Percentiles rank a stretch among this genome's conserved stretches.
phyloP scores from a whole-genome alignment of 1,284 basidiomycete species.

The Vanrija pseudolonga region DNA sequence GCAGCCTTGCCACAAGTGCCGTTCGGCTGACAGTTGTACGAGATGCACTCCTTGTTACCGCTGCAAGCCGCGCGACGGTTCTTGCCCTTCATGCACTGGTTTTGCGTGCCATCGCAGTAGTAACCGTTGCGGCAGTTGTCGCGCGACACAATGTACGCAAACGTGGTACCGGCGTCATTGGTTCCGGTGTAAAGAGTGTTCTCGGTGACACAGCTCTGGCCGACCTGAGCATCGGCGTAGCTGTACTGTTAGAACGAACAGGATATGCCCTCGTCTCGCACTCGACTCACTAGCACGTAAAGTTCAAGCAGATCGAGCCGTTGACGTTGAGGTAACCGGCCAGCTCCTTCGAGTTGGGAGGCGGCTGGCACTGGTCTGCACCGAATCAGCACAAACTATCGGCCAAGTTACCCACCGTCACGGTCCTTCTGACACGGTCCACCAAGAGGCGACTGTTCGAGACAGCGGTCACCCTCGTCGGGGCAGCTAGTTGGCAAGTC shows the following conservation, averaged over 20 bases:
- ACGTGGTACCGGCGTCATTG: constrained; percentile 51
- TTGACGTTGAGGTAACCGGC: constrained; percentile 69
- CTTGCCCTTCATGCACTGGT: constrained; percentile 56
- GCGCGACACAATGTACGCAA: constrained; percentile 72
- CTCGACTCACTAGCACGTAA: constrained; percentile 67
- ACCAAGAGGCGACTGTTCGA: constrained; percentile 59
- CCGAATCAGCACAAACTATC: background rate
- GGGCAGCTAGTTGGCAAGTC: constrained; percentile 65
- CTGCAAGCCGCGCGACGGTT: constrained; percentile 58
- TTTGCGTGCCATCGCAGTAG: constrained; percentile 66
- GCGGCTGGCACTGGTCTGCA: constrained; percentile 69
- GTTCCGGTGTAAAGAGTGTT: constrained; percentile 74
- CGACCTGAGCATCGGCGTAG: constrained; percentile 68
- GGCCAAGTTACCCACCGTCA: constrained; percentile 61
- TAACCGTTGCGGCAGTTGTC: constrained; percentile 52
- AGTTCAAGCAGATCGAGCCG: constrained; percentile 76
- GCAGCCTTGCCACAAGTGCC: constrained; percentile 61
- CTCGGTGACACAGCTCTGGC: constrained; percentile 64
- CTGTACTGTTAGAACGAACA: constrained; percentile 44
- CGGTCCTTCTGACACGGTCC: constrained; percentile 78
- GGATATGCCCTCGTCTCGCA: too few species aligned
- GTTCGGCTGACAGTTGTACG: constrained; percentile 67
- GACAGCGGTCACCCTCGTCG: constrained; percentile 73
- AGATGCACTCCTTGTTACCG: constrained; percentile 78
- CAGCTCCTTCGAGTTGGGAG: constrained; percentile 62